Evolutionary conservation across 768 basidiomycete species (phyloP).

Genomic region (Leucocoprinus birnbaumii): DNA sequence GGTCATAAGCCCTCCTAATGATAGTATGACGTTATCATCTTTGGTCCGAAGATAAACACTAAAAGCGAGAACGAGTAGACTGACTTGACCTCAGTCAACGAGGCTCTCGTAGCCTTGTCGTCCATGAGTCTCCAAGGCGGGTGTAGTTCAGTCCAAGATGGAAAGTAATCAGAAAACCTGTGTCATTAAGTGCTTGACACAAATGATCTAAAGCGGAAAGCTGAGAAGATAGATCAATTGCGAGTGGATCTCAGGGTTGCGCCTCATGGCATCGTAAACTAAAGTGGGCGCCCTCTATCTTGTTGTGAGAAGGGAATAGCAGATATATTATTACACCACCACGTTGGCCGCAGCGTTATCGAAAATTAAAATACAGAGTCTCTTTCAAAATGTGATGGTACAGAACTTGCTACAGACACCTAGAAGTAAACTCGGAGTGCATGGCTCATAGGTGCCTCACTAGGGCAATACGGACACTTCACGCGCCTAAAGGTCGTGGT

Average conservation of each 20-base stretch:
- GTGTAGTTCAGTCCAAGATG: background rate
- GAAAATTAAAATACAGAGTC: too few relatives aligned
- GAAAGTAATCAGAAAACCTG: background rate
- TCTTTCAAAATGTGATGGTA: too few relatives aligned
- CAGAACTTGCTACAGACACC: background rate
- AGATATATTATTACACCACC: background rate
- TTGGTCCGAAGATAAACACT: slow-evolving; percentile 1
- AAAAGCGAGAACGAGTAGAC: slow-evolving; percentile 8
- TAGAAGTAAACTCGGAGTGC: slow-evolving; percentile 71
- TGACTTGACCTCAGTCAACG: slow-evolving; percentile 14
- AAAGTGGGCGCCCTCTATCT: too few relatives aligned
- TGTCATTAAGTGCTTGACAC: background rate
- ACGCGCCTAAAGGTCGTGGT: slow-evolving; percentile 56
- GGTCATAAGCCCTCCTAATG: slow-evolving; percentile 38
- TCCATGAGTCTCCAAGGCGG: slow-evolving; percentile 1
- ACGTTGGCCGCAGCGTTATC: too few relatives aligned
- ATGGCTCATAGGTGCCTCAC: slow-evolving; percentile 57
- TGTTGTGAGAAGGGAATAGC: too few relatives aligned
- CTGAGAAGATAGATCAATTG: background rate
- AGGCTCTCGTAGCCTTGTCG: background rate
- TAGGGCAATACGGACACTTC: slow-evolving; percentile 96
- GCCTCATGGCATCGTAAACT: too few relatives aligned
- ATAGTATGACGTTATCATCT: background rate
- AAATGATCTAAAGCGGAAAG: slow-evolving; percentile 4
- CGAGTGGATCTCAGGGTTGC: too few relatives aligned